These are phyloP conservation scores for Candida coleopterorum DNA, from an alignment of 805 yeast species.

Conservation along the genomic window DNA sequence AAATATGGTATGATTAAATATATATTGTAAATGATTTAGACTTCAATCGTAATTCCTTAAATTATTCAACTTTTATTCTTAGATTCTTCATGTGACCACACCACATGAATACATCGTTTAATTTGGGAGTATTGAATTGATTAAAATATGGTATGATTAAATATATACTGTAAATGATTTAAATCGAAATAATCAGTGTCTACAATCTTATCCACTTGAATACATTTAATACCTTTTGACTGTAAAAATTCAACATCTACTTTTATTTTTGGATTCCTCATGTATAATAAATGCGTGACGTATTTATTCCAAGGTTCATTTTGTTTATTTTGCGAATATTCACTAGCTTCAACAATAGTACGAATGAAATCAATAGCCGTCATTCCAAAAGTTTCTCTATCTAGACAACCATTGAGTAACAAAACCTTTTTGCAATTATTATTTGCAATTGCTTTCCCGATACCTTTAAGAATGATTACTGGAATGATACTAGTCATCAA, in stretches of 20 bases:
- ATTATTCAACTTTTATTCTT: too few relatives aligned
- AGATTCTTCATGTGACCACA: too few relatives aligned
- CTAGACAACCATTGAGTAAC: conserved; percentile 67
- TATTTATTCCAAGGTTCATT: conserved; percentile 38
- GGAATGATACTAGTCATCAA: conserved; percentile 86
- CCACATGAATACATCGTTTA: too few relatives aligned
- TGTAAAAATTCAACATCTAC: conserved; percentile 43
- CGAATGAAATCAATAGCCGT: conserved; percentile 54
- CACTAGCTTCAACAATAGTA: conserved; percentile 51
- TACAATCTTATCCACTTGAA: conserved; percentile 28
- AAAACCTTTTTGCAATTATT: conserved; percentile 43
- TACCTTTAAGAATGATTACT: conserved; percentile 65
- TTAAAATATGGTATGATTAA: conserved; percentile 96
- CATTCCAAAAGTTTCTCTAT: conserved; percentile 75
- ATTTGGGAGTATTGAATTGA: too few relatives aligned
- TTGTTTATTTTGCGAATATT: conserved; percentile 41
- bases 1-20: conserved; percentile 89
- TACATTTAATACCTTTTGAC: conserved; percentile 43
- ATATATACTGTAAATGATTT: conserved; percentile 31
- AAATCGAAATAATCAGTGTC: conserved; percentile 35
- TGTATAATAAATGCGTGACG: conserved; percentile 61
- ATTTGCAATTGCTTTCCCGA: conserved; percentile 55
- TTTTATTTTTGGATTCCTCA: conserved; percentile 44
- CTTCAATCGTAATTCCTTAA: too few relatives aligned
- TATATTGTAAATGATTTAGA: conserved; percentile 32